Evolutionary conservation across 257 asterid species (phyloP).

Genomic region (Solanum tarapatanum): DNA sequence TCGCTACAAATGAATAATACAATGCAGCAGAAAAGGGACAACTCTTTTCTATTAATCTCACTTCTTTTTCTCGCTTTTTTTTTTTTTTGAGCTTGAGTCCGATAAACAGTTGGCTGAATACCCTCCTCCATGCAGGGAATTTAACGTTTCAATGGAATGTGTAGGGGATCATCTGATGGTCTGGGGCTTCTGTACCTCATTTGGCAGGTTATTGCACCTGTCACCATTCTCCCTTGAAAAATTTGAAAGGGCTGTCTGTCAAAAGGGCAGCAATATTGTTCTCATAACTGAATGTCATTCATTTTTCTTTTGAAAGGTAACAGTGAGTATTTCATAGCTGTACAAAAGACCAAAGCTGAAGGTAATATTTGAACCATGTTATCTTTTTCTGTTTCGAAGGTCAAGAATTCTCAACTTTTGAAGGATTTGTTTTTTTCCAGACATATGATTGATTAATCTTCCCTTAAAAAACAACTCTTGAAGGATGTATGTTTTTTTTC

Average conservation of each 20-base stretch:
- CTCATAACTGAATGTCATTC: slow-evolving; percentile 71
- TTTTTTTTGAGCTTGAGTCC: slow-evolving; percentile 19
- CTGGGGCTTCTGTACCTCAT: slow-evolving; percentile 85
- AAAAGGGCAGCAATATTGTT: slow-evolving; percentile 58
- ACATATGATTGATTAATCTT: background rate
- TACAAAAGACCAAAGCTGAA: slow-evolving; percentile 54
- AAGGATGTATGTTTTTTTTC: background rate
- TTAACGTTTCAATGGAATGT: slow-evolving; percentile 62
- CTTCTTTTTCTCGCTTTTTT: too few species aligned
- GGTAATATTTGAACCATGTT: slow-evolving; percentile 26
- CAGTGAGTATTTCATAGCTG: slow-evolving; percentile 32
- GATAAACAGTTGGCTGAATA: slow-evolving; percentile 47
- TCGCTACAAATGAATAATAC: background rate
- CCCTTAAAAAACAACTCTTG: background rate
- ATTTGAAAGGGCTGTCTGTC: slow-evolving; percentile 71
- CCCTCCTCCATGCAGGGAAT: slow-evolving; percentile 59
- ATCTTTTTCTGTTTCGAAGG: background rate
- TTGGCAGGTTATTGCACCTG: slow-evolving; percentile 55
- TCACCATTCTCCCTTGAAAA: slow-evolving; percentile 86
- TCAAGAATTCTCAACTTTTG: background rate
- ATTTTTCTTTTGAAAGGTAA: slow-evolving; percentile 51
- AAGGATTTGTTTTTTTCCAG: background rate
- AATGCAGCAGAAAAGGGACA: background rate
- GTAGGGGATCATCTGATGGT: slow-evolving; percentile 85
- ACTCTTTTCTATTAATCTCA: background rate